Conservation (phyloP, 495 filamentous ascomycete genomes). For the Hypoxylon cercidicola region DNA sequence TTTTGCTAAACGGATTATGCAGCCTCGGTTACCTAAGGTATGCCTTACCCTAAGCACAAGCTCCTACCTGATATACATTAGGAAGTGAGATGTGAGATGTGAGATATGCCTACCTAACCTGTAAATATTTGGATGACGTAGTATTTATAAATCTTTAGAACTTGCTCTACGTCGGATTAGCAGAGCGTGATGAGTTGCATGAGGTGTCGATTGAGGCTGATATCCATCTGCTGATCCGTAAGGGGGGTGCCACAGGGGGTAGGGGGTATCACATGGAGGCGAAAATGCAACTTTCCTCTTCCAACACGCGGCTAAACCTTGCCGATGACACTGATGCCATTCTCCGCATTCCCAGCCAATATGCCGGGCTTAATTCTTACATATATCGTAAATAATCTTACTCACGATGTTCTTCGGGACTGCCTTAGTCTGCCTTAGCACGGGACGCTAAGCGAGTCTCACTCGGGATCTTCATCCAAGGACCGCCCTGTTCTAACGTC, state of each 20-base stretch:
- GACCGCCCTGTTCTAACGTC: not conserved
- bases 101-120: too few species aligned
- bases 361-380: too few species aligned
- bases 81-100: too few species aligned
- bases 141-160: not conserved
- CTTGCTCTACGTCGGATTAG: not conserved
- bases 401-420: too few species aligned
- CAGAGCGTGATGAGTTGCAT: conserved; percentile 2
- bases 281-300: conserved; percentile 1
- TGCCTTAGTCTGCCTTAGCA: too few species aligned
- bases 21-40: too few species aligned
- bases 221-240: conserved; percentile 24
- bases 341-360: too few species aligned
- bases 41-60: too few species aligned
- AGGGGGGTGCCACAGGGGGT: conserved; percentile 8
- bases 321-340: not conserved
- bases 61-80: too few species aligned
- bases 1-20: too few species aligned
- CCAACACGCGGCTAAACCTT: conserved; percentile 17
- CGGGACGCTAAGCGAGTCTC: not conserved
- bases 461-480: not conserved
- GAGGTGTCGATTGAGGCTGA: conserved; percentile 22
- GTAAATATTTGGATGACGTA: too few species aligned
- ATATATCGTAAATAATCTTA: too few species aligned
- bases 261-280: conserved; percentile 6